phyloP scores from a whole-genome alignment of 208 protist species.

The Trypanosoma cruzi region DNA sequence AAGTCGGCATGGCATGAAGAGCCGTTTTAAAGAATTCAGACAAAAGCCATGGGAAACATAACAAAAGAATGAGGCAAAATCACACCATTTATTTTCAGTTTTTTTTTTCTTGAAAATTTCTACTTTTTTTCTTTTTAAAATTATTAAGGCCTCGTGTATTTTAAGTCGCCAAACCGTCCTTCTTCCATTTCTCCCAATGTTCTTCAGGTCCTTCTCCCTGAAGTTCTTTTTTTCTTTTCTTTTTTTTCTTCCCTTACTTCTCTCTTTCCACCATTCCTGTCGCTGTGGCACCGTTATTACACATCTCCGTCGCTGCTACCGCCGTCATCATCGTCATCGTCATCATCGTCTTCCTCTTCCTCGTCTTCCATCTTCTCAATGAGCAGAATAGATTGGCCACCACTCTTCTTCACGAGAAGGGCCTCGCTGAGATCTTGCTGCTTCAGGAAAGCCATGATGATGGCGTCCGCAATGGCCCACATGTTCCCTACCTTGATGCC shows the following conservation, averaged over 20 bases:
- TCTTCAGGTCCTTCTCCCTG: background rate
- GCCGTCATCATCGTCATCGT: constrained; percentile 68
- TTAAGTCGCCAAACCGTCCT: background rate
- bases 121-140: constrained; percentile 1
- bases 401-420: constrained; percentile 64
- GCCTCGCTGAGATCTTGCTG: constrained; percentile 43
- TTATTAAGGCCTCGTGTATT: background rate
- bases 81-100: background rate
- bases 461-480: constrained; percentile 79
- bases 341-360: constrained; percentile 75
- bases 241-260: constrained; percentile 8
- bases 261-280: background rate
- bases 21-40: background rate
- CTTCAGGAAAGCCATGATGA: constrained; percentile 66
- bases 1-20: background rate
- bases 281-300: constrained; percentile 1
- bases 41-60: constrained; percentile 3
- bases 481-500: constrained; percentile 69
- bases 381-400: constrained; percentile 34
- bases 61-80: constrained; percentile 5
- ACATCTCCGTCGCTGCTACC: constrained; percentile 36
- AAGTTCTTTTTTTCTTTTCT: background rate
- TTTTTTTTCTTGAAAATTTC: background rate
- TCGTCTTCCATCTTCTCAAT: constrained; percentile 52
- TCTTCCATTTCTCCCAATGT: background rate